Conservation (phyloP, 1,139 yeast species). For the Scheffersomyces illinoinensis region DNA sequence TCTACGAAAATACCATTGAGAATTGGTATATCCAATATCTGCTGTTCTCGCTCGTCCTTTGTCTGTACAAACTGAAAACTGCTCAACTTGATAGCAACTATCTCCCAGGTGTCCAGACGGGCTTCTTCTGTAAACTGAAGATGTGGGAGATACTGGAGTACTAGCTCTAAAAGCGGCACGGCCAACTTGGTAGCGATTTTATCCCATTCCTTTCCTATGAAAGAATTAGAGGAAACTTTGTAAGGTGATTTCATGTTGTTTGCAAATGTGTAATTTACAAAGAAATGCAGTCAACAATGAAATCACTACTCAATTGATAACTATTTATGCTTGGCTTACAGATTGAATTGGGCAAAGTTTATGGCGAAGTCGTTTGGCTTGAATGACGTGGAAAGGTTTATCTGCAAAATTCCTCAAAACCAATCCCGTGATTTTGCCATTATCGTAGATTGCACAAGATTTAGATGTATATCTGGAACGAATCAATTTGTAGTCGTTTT, state of each 20-base stretch:
- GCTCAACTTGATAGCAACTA: constrained; percentile 35
- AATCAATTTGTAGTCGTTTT: too few species aligned
- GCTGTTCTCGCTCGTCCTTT: constrained; percentile 3
- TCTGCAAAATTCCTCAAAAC: neutral
- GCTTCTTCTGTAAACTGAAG: constrained; percentile 25
- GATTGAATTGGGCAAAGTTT: neutral
- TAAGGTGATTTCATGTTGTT: neutral
- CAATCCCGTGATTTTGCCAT: neutral
- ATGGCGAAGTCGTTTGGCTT: neutral
- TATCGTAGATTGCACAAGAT: too few species aligned
- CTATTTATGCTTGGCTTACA: neutral
- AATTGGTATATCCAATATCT: constrained; percentile 28
- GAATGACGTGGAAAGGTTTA: neutral
- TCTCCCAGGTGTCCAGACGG: constrained; percentile 37
- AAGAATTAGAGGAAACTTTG: constrained; percentile 15
- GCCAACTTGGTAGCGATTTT: constrained; percentile 25
- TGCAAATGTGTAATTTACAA: too few species aligned
- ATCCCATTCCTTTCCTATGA: constrained; percentile 29
- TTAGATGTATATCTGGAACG: too few species aligned
- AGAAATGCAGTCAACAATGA: too few species aligned
- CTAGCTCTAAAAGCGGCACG: constrained; percentile 31
- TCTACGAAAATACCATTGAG: constrained; percentile 30
- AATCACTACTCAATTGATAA: too few species aligned
- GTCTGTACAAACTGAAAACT: constrained; percentile 19
- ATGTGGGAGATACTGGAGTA: constrained; percentile 34